A percentile compares a stretch with the other conserved stretches of the same genome.
phyloP scores from a whole-genome alignment of 352 stramenopile genomes.

The Bremia lactucae region DNA sequence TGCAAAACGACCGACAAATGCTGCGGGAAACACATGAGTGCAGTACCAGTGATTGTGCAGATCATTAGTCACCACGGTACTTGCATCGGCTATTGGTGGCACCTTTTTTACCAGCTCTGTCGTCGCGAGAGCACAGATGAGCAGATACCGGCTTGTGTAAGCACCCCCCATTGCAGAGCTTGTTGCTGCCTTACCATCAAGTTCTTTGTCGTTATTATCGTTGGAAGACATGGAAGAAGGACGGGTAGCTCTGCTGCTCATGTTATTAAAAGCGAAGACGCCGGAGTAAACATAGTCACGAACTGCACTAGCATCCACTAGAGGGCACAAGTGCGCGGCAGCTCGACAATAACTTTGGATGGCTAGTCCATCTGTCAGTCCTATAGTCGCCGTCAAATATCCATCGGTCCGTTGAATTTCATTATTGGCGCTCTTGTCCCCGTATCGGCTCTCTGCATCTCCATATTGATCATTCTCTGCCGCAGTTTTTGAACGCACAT shows the following conservation, averaged over 20 bases:
- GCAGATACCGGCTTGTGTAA: conserved; percentile 52
- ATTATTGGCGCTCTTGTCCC: conserved; percentile 1
- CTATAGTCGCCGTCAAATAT: conserved; percentile 12
- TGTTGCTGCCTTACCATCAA: too few species aligned
- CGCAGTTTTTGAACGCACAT: conserved; percentile 37
- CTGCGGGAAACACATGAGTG: conserved; percentile 53
- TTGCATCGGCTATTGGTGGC: conserved; percentile 32
- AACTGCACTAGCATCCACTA: conserved; percentile 37
- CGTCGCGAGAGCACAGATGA: conserved; percentile 59
- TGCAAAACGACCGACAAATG: conserved; percentile 66
- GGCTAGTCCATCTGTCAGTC: conserved; percentile 45
- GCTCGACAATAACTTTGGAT: conserved; percentile 66
- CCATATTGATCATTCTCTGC: conserved; percentile 67
- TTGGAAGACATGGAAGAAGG: conserved; percentile 5
- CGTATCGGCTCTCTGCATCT: conserved; percentile 49
- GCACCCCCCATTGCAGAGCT: too few species aligned
- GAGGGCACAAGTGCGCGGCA: conserved; percentile 56
- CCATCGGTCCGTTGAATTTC: conserved; percentile 4
- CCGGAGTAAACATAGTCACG: conserved; percentile 49
- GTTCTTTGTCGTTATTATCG: conserved; percentile 7
- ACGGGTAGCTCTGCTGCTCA: conserved; percentile 1
- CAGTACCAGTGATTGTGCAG: conserved; percentile 53
- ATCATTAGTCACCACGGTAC: conserved; percentile 26
- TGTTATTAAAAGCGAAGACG: conserved; percentile 47
- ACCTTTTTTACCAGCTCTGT: conserved; percentile 58